Base-by-base conservation (phyloP, 306 rosid genomes). In the Hippophae rhamnoides region DNA sequence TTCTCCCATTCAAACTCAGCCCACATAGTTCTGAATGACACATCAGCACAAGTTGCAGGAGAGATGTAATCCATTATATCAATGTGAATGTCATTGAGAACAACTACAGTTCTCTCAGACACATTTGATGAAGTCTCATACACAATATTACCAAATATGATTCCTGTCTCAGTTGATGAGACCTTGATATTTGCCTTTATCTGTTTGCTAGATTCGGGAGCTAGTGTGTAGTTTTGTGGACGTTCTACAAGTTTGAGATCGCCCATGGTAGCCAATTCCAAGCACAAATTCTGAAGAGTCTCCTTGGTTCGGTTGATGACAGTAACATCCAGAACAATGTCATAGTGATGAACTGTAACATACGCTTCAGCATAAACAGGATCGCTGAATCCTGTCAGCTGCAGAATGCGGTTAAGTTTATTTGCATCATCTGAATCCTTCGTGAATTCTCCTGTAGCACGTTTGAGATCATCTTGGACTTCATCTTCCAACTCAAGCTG, bases 1-100 rank as follows among this genome's bases (percentile, higher is more conserved):
- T 93, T 93, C 71, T 93, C 99, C 99, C 99, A 93, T 66, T 93
- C 99, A 74, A 93, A 93, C 63, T 93, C 99, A 47, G 99, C 99
- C 99, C 99, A 93, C 99, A 93, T 93, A 41, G 95, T 84, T 77
- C 99, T 84, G 52, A 93, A 93, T 69, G 93, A 82, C 68, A 77
- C 85, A 64, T 93, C 99, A 62, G 97, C 81, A 62, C 99, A 93
- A 52, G 84, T 82, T 54, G 99, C 93, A 58, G 99, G 97, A 71
- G 99, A 89, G 65, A 93, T 93, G 81, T 93, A 93, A 71, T 93
- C 99, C 99, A 93, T 93, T 71, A 93, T 93, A 79, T 93, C 99
- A 74, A 93, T 93, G 77, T 93, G 99, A 75, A 93, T 93, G 81
- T 93, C 99, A 77, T 86, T 93, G 47, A 93, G 89, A 57, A 93